Conservation (phyloP, 768 basidiomycete genomes). For the Boletus sensibilis region DNA sequence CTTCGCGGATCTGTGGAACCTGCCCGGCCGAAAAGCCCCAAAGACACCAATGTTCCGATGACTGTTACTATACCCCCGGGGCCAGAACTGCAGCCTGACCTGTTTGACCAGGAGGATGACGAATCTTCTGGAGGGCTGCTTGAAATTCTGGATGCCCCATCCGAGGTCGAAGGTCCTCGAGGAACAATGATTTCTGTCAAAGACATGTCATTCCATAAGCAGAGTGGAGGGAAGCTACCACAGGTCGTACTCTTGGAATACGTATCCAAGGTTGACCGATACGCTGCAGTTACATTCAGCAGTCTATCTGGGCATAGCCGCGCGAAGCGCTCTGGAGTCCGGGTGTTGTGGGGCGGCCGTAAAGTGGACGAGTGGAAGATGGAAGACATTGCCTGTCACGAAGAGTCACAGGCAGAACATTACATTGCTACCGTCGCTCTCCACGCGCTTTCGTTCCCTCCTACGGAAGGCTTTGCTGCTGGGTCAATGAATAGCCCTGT, state of each 20-base stretch:
- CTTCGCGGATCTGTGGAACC: slow-evolving; percentile 33
- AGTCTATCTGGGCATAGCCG: slow-evolving; percentile 69
- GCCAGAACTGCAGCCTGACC: slow-evolving; percentile 33
- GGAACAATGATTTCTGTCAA: slow-evolving; percentile 56
- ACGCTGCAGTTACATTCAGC: slow-evolving; percentile 70
- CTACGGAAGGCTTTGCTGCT: slow-evolving; percentile 60
- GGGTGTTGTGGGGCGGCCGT: slow-evolving; percentile 69
- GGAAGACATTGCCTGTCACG: slow-evolving; percentile 80
- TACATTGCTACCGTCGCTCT: slow-evolving; percentile 86
- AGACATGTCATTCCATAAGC: slow-evolving; percentile 81
- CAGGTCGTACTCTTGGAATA: slow-evolving; percentile 68
- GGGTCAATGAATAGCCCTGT: slow-evolving; percentile 45
- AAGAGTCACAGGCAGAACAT: slow-evolving; percentile 80
- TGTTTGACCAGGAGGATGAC: slow-evolving; percentile 54
- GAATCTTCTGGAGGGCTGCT: slow-evolving; percentile 63
- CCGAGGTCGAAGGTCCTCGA: slow-evolving; percentile 51
- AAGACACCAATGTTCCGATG: background rate
- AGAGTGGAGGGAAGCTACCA: slow-evolving; percentile 80
- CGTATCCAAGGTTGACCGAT: slow-evolving; percentile 66
- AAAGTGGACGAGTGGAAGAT: slow-evolving; percentile 70
- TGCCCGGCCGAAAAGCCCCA: background rate
- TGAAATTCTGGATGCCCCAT: slow-evolving; percentile 66
- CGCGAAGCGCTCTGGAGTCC: slow-evolving; percentile 69
- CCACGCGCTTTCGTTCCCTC: slow-evolving; percentile 70
- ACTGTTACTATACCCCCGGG: background rate